Conservation (phyloP, 2,329 filamentous ascomycete genomes). For the Graphiopsis chlorocephala region DNA sequence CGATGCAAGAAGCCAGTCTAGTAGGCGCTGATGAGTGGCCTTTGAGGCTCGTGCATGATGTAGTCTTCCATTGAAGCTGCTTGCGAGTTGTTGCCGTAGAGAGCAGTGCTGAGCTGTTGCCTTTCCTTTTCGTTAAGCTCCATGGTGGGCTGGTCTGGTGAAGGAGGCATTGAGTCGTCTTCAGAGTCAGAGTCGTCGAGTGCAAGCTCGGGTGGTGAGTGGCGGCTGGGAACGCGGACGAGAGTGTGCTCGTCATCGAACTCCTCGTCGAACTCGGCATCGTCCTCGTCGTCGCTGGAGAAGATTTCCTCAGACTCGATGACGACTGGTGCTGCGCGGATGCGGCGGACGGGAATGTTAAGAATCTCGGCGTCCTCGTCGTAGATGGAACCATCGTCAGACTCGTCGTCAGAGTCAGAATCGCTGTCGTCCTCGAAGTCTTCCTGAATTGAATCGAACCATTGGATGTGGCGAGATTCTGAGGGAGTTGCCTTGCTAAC, state of each 20-base stretch:
- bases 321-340: constrained; percentile 40
- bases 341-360: constrained; percentile 37
- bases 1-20: constrained; percentile 32
- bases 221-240: constrained; percentile 42
- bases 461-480: constrained; percentile 73
- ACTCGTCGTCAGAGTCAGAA: constrained; percentile 40
- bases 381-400: constrained; percentile 54
- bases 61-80: constrained; percentile 25
- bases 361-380: constrained; percentile 51
- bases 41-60: constrained; percentile 36
- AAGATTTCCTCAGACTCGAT: constrained; percentile 45
- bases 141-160: constrained; percentile 44
- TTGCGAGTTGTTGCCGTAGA: constrained; percentile 38
- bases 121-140: constrained; percentile 47
- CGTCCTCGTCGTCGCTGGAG: constrained; percentile 39
- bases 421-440: constrained; percentile 63
- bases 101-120: constrained; percentile 44
- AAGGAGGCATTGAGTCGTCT: constrained; percentile 48
- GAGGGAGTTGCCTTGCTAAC: constrained; percentile 70
- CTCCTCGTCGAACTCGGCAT: constrained; percentile 43
- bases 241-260: constrained; percentile 47
- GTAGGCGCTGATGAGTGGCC: constrained; percentile 40
- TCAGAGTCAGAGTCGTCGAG: constrained; percentile 44
- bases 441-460: constrained; percentile 76
- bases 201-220: constrained; percentile 48